Evolutionary conservation across 768 basidiomycete species (phyloP), one percentile per base, ranked within the genome.

Genomic region (Boletellus emodensis): DNA sequence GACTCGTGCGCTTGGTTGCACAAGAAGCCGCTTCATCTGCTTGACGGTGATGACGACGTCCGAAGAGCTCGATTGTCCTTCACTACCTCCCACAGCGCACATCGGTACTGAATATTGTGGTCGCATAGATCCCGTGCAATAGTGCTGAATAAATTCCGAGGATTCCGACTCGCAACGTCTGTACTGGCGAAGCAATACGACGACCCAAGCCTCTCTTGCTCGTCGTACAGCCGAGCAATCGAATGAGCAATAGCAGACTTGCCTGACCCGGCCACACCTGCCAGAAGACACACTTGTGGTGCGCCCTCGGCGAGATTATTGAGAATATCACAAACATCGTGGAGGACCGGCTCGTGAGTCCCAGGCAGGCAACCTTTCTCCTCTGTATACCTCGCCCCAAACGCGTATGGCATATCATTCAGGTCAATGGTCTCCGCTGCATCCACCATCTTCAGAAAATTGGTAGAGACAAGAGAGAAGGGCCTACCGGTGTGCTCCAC

Each of bases 51-150:
- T 6, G n/a, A 36, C 2, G 41, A 51, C 6, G 26, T 32, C 4
- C 50, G 58, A 20, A 56, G 43, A 6, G 56, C 38, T 7, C 51
- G 38, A 5, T 44, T 53, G 13, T 42, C 26, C 30, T 50, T 41
- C 8, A 54, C 51, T n/a, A 33, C 20, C 9, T 22, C 40, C 20
- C 56, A 52, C 10, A 59, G 38, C 7, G 49, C 33, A 6, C 43
- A 18, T 28, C 28, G 46, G 34, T 42, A 59, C 32, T 55, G 57
- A 28, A 37, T 22, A 44, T 66, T 49, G 17, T 61, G 56, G 18
- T 60, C 59, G 22, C 62, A 63, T 20, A 67, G 51, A 20, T 64
- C 59, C 13, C 56, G 52, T 10, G 65, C 61, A 17, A 67, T 61
- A 1, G 62, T 68, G 37, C 57, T 60, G 54, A 65, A 64, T 3